These are phyloP conservation scores for Cornus kousa DNA, from an alignment of 148 eudicot species.

Conservation along the genomic window DNA sequence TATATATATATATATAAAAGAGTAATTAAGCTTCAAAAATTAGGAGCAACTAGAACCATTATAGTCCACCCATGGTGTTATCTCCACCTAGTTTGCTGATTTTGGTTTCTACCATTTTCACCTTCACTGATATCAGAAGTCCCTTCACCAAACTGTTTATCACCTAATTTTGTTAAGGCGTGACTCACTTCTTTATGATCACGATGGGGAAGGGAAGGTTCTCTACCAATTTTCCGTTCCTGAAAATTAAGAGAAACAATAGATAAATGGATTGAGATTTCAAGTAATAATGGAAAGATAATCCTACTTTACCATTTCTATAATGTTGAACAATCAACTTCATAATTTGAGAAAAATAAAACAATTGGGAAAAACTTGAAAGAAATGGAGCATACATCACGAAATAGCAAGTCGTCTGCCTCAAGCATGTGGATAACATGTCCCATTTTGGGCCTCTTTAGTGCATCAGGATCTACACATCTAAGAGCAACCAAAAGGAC, in stretches of 20 bases:
- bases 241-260: slow-evolving; percentile 23
- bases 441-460: slow-evolving; percentile 88
- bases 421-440: slow-evolving; percentile 93
- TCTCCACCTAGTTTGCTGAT: slow-evolving; percentile 45
- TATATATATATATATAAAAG: neutral
- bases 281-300: neutral
- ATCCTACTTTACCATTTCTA: neutral
- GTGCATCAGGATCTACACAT: slow-evolving; percentile 83
- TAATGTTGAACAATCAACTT: neutral
- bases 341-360: neutral
- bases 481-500: slow-evolving; percentile 70
- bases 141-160: slow-evolving; percentile 39
- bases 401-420: slow-evolving; percentile 69
- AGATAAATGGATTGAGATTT: neutral
- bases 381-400: slow-evolving; percentile 42
- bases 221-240: slow-evolving; percentile 63
- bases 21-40: slow-evolving; percentile 7
- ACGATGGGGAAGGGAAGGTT: slow-evolving; percentile 38
- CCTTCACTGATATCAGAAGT: slow-evolving; percentile 59
- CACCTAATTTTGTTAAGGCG: slow-evolving; percentile 24
- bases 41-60: slow-evolving; percentile 9
- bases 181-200: slow-evolving; percentile 39
- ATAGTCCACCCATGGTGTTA: slow-evolving; percentile 20
- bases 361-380: slow-evolving; percentile 1
- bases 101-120: slow-evolving; percentile 48